A percentile compares a stretch with the other conserved stretches of the same genome.
phyloP scores from a whole-genome alignment of 306 rosid species.

The Arachis stenosperma region DNA sequence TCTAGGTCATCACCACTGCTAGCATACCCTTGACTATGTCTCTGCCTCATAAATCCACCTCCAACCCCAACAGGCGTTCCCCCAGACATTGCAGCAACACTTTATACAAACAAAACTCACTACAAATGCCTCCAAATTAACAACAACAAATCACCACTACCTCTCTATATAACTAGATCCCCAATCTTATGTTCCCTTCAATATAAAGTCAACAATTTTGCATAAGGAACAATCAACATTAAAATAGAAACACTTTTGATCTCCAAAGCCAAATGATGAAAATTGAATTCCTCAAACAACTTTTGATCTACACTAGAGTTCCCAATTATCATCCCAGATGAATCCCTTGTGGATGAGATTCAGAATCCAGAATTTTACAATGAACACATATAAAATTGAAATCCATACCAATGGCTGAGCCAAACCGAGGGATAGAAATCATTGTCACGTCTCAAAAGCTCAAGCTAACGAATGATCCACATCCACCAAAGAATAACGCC shows the following conservation, averaged over 20 bases:
- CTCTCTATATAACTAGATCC: conserved; percentile 31
- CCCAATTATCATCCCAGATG: conserved; percentile 20
- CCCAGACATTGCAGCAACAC: conserved; percentile 75
- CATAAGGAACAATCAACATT: conserved; percentile 36
- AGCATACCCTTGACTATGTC: conserved; percentile 94
- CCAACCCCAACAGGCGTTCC: conserved; percentile 81
- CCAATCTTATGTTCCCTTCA: conserved; percentile 26
- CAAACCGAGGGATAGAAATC: conserved; percentile 31
- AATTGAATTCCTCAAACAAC: conserved; percentile 26
- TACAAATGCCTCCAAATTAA: conserved; percentile 34
- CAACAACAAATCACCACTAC: conserved; percentile 41
- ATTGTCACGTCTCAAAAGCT: conserved; percentile 27
- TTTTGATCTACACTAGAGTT: neutral
- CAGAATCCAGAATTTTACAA: conserved; percentile 19
- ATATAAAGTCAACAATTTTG: conserved; percentile 37
- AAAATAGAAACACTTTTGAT: conserved; percentile 28
- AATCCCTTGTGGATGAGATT: conserved; percentile 38
- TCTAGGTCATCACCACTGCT: conserved; percentile 97
- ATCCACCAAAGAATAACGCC: conserved; percentile 30
- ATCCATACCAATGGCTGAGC: conserved; percentile 3
- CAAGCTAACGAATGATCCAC: conserved; percentile 40
- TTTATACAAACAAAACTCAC: conserved; percentile 44
- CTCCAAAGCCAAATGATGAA: conserved; percentile 41
- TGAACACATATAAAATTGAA: neutral
- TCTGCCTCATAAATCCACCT: conserved; percentile 89